Percentiles rank a stretch among this genome's conserved stretches.
Conservation (phyloP, 1,284 basidiomycete genomes). For the Trichosporon sp. region DNA sequence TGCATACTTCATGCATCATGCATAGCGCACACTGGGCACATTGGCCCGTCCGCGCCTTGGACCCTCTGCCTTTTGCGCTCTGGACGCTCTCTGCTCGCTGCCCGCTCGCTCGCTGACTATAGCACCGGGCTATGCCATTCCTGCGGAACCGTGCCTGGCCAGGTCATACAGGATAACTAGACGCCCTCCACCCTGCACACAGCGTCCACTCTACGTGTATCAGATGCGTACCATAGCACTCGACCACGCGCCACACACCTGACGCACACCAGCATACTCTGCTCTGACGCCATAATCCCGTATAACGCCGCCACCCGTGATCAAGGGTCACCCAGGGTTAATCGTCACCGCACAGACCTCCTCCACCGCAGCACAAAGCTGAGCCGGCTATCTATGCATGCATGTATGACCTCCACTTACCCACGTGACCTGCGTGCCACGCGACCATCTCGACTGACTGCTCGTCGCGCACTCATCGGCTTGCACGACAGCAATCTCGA, state of each 20-base stretch:
- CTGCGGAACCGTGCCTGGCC: not conserved
- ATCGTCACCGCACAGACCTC: not conserved
- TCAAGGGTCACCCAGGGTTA: not conserved
- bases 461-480: not conserved
- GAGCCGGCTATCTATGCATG: not conserved
- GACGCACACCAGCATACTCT: not conserved
- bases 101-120: too few relatives aligned
- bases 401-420: not conserved
- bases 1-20: too few relatives aligned
- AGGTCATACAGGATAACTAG: too few relatives aligned
- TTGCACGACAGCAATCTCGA: not conserved
- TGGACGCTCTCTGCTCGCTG: too few relatives aligned
- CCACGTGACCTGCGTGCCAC: not conserved
- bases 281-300: slow-evolving; percentile 12
- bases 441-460: not conserved
- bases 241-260: too few relatives aligned
- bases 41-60: too few relatives aligned
- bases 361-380: not conserved
- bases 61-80: too few relatives aligned
- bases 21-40: too few relatives aligned
- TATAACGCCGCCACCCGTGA: slow-evolving; percentile 7
- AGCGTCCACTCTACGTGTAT: not conserved
- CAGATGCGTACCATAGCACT: too few relatives aligned
- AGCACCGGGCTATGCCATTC: not conserved
- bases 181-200: not conserved